Base-by-base conservation (phyloP, 108 stramenopile genomes). In the Schizochytrium sp. region DNA sequence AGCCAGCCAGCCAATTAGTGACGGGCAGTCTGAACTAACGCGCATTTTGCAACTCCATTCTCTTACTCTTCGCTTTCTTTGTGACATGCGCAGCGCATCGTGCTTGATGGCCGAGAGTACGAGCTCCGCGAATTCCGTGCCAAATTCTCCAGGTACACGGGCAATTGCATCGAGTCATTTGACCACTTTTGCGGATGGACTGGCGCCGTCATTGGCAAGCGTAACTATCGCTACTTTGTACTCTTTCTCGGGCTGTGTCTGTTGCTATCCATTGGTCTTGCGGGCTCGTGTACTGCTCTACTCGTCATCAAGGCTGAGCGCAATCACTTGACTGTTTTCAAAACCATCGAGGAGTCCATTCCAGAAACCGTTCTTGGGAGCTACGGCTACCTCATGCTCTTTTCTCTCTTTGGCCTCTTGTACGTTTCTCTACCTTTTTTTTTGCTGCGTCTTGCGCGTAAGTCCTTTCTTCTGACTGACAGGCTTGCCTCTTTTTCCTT, bases 141-240 rank as follows among this genome's bases (percentile, higher is more conserved):
- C 51, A 47, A 53, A 4, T 83, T 83, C 51, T 53, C 48, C 51
- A 12, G 76, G 14, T 83, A 83, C 76, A 83, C 76, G n/a, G 76
- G 48, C n/a, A 83, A 83, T 23, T 83, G 76, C 51, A 83, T 83
- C 51, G 76, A 83, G 51, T 83, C 76, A 6, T 83, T 83, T 5
- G 76, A 83, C 51, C 76, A 83, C 76, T 83, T 53, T 53, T 83
- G 76, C 51, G 48, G 48, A 23, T 83, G 76, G 76, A 53, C 51
- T 16, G 76, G 76, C 76, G 51, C 45, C 28, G 76, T 45, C 25
- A 83, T 83, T 23, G 76, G 76, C 19, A 83, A 83, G 76, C 45
- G 76, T 18, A 83, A 83, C 4, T 83, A 83, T 23, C 45, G 76
- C 48, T 83, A 83, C 51, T 83, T 83, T 83, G 76, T 83, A 6